These are phyloP conservation scores for Plasmodium adleri DNA, from an alignment of 169 alveolate species.

Conservation along the genomic window DNA sequence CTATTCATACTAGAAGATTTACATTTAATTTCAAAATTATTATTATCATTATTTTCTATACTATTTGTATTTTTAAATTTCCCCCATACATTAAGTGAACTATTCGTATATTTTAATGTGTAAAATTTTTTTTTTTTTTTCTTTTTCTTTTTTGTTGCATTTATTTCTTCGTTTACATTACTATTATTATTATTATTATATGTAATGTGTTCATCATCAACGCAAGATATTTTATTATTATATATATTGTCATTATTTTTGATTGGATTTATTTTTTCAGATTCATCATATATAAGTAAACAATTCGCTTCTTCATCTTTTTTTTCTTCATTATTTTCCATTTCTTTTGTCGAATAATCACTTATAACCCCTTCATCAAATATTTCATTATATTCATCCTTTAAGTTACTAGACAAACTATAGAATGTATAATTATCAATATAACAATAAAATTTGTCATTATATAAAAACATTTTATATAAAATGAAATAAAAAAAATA, in stretches of 20 bases:
- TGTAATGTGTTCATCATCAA: too few relatives aligned
- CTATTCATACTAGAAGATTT: conserved; percentile 13
- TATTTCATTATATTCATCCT: conserved; percentile 34
- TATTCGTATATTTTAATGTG: background rate
- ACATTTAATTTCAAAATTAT: background rate
- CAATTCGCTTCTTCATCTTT: background rate
- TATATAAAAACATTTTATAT: conserved; percentile 62
- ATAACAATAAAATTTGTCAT: conserved; percentile 45
- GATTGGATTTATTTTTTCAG: too few relatives aligned
- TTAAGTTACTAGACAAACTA: conserved; percentile 34
- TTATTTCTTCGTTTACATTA: background rate
- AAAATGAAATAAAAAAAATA: conserved; percentile 63
- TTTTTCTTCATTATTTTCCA: conserved; percentile 2
- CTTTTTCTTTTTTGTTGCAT: background rate
- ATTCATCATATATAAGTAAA: background rate
- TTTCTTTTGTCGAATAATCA: conserved; percentile 19
- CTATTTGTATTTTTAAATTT: background rate
- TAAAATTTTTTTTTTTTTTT: background rate
- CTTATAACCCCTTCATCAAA: conserved; percentile 47
- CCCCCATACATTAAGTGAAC: background rate
- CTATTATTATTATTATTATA: background rate
- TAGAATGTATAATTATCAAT: conserved; percentile 52
- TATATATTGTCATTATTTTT: too few relatives aligned
- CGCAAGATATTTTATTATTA: too few relatives aligned
- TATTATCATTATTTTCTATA: conserved; percentile 5